These are phyloP conservation scores for Cantharellus cinnabarinus DNA, from an alignment of 768 basidiomycete species.

Conservation along the genomic window DNA sequence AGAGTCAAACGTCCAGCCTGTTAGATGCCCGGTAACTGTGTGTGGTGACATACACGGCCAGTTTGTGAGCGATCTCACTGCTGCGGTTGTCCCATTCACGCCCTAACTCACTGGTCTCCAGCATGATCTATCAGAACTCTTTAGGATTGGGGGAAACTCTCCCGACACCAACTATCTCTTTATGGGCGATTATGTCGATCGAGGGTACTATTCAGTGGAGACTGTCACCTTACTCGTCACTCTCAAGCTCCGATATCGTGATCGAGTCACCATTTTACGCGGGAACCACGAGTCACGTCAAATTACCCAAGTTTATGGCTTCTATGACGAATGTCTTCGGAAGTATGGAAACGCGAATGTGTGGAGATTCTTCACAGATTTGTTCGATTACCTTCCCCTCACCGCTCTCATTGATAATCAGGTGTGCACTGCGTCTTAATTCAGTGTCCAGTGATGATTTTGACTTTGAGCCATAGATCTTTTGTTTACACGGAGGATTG, in stretches of 20 bases:
- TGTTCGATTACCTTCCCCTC: slow-evolving; percentile 93
- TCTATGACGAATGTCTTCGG: slow-evolving; percentile 97
- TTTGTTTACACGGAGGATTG: slow-evolving; percentile 92
- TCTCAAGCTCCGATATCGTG: slow-evolving; percentile 92
- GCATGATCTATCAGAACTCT: slow-evolving; percentile 98
- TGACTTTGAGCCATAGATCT: slow-evolving; percentile 41
- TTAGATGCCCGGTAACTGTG: slow-evolving; percentile 95
- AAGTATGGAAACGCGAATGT: slow-evolving; percentile 99
- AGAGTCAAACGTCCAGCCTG: slow-evolving; percentile 97
- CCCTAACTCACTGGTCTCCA: slow-evolving; percentile 18
- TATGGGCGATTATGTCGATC: slow-evolving; percentile 99
- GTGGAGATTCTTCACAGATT: slow-evolving; percentile 97
- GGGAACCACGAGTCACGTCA: slow-evolving; percentile 98
- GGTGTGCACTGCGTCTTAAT: slow-evolving; percentile 33
- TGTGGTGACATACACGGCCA: slow-evolving; percentile 99
- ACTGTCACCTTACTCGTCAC: slow-evolving; percentile 95
- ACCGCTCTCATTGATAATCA: slow-evolving; percentile 98
- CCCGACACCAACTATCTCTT: slow-evolving; percentile 99
- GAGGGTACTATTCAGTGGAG: slow-evolving; percentile 98
- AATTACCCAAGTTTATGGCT: slow-evolving; percentile 99
- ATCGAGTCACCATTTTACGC: slow-evolving; percentile 91
- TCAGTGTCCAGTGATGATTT: background rate
- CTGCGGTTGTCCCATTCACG: slow-evolving; percentile 6
- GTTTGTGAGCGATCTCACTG: slow-evolving; percentile 52
- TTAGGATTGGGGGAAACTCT: slow-evolving; percentile 95